Evolutionary conservation across 768 basidiomycete species (phyloP).

Genomic region (Pulveroboletus sp.): DNA sequence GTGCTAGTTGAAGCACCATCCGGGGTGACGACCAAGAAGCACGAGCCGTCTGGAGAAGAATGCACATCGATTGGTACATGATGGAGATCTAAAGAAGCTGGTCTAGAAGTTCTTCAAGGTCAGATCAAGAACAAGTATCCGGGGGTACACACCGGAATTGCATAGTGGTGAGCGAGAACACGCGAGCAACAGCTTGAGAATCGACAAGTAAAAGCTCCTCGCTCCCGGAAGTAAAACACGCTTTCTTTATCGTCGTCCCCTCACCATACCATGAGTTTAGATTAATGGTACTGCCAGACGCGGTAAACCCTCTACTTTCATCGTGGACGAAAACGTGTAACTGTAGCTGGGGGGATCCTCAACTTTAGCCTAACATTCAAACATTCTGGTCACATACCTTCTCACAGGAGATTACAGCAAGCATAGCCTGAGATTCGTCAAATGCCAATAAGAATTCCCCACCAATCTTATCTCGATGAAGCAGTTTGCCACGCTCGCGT

Average conservation of each 20-base stretch:
- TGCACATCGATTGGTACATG: constrained; percentile 31
- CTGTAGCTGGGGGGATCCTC: constrained; percentile 24
- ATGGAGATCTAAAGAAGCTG: constrained; percentile 41
- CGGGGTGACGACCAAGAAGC: constrained; percentile 36
- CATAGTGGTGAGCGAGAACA: constrained; percentile 51
- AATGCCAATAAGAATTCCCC: constrained; percentile 43
- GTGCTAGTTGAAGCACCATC: constrained; percentile 19
- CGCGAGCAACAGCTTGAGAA: constrained; percentile 36
- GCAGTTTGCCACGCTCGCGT: constrained; percentile 26
- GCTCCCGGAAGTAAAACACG: constrained; percentile 43
- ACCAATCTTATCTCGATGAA: constrained; percentile 46
- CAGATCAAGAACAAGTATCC: neutral
- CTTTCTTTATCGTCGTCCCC: constrained; percentile 32
- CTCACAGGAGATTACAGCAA: constrained; percentile 40
- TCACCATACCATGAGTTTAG: constrained; percentile 44
- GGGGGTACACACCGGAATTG: constrained; percentile 44
- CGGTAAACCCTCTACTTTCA: constrained; percentile 41
- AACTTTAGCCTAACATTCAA: neutral
- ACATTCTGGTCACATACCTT: constrained; percentile 31
- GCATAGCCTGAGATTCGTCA: constrained; percentile 47
- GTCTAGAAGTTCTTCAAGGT: constrained; percentile 27
- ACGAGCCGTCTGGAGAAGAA: constrained; percentile 54
- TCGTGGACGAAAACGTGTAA: constrained; percentile 48
- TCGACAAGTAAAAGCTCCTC: constrained; percentile 55
- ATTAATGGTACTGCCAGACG: constrained; percentile 39